Conservation (phyloP, 73 alveolate species). For the Paramecium sonneborni region DNA sequence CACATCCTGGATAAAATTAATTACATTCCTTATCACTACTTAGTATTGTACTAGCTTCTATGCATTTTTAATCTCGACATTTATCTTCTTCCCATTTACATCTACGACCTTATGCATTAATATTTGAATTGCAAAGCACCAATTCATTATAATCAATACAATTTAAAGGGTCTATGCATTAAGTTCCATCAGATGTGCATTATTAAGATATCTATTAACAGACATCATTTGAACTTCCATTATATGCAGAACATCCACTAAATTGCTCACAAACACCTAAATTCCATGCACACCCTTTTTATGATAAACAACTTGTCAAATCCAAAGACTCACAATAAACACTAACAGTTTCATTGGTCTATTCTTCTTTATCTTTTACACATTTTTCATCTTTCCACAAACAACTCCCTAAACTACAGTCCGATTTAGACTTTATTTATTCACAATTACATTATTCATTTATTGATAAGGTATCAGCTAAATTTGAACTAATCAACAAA, state of each 20-base stretch:
- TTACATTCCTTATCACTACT: neutral
- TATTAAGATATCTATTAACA: neutral
- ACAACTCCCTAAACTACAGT: neutral
- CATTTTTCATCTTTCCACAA: neutral
- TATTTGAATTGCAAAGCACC: neutral
- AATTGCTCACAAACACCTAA: neutral
- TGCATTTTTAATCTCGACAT: neutral
- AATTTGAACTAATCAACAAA: neutral
- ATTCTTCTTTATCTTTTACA: neutral
- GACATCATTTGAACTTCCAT: neutral
- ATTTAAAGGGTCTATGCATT: conserved; percentile 6
- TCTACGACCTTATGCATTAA: conserved; percentile 4
- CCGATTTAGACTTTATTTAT: neutral
- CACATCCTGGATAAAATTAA: neutral
- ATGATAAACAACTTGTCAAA: neutral
- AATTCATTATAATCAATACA: neutral
- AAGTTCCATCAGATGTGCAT: conserved; percentile 51
- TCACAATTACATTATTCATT: neutral
- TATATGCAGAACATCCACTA: conserved; percentile 26
- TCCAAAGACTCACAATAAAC: neutral
- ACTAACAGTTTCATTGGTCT: neutral
- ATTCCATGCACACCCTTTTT: neutral
- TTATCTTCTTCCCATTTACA: neutral
- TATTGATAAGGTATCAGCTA: neutral
- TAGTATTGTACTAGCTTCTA: neutral